These are phyloP conservation scores for Candida gorgasii DNA, from an alignment of 805 yeast genomes.

Conservation along the genomic window DNA sequence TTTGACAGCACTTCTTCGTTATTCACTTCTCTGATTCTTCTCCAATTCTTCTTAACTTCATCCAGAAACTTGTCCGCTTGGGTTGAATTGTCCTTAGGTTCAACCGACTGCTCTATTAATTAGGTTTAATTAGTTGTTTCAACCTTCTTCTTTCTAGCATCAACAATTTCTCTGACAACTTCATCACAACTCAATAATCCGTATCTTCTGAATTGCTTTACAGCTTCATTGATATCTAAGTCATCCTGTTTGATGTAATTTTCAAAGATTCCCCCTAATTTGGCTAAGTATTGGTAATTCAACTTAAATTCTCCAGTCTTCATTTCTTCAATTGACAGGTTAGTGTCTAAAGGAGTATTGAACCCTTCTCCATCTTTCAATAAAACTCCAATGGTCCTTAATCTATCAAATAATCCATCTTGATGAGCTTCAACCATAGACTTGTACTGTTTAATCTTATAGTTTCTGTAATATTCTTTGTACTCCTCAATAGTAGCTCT, in stretches of 20 bases:
- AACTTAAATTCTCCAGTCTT: slow-evolving; percentile 41
- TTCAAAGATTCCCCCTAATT: slow-evolving; percentile 52
- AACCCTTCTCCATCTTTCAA: slow-evolving; percentile 85
- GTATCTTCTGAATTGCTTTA: slow-evolving; percentile 65
- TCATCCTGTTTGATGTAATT: slow-evolving; percentile 35
- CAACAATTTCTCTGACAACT: slow-evolving; percentile 37
- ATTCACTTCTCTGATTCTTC: too few species aligned
- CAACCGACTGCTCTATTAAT: too few species aligned
- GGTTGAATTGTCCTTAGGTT: too few species aligned
- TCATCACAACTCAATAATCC: slow-evolving; percentile 59
- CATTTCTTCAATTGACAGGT: slow-evolving; percentile 26
- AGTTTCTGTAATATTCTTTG: slow-evolving; percentile 65
- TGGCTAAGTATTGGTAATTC: slow-evolving; percentile 55
- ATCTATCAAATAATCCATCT: slow-evolving; percentile 62
- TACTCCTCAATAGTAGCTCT: slow-evolving; percentile 70
- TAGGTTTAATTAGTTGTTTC: not conserved
- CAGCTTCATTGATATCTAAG: slow-evolving; percentile 39
- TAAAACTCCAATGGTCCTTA: slow-evolving; percentile 59
- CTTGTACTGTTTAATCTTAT: slow-evolving; percentile 65
- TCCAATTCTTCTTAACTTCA: too few species aligned
- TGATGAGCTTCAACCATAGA: slow-evolving; percentile 76
- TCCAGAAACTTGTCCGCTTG: too few species aligned
- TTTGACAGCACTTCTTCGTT: slow-evolving; percentile 8
- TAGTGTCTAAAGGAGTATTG: slow-evolving; percentile 52
- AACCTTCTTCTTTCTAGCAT: slow-evolving; percentile 32